Percentiles rank a stretch among this genome's conserved stretches.
phyloP scores from a whole-genome alignment of 2,329 filamentous ascomycete species.

The Pseudocercospora fijiensis region DNA sequence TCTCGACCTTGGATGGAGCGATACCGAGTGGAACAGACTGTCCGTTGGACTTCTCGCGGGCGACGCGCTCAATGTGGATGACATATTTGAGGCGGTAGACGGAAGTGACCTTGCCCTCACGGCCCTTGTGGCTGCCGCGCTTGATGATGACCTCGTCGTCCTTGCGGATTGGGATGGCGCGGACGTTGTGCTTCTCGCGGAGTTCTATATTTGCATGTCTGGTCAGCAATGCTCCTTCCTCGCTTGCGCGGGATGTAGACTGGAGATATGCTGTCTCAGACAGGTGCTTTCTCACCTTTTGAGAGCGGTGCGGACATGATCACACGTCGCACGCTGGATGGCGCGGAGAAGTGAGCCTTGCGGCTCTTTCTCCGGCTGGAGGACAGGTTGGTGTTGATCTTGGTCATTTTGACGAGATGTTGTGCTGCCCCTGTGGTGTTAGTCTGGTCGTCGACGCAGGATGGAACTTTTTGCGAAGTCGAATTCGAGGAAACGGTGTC shows the following conservation, averaged over 20 bases:
- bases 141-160: constrained; percentile 80
- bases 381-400: constrained; percentile 65
- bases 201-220: constrained; percentile 56
- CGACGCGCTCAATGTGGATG: constrained; percentile 94
- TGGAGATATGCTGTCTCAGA: constrained; percentile 16
- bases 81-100: constrained; percentile 99
- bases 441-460: constrained; percentile 24
- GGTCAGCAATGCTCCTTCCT: constrained; percentile 28
- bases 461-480: constrained; percentile 6
- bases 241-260: constrained; percentile 3
- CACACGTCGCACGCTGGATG: constrained; percentile 87
- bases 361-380: constrained; percentile 97
- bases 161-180: constrained; percentile 95
- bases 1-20: constrained; percentile 93
- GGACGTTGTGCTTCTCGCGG: constrained; percentile 98
- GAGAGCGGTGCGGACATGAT: constrained; percentile 96
- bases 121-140: constrained; percentile 93
- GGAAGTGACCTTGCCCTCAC: constrained; percentile 95
- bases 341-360: constrained; percentile 96
- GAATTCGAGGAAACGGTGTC: constrained; percentile 8
- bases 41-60: constrained; percentile 95
- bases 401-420: constrained; percentile 56
- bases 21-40: constrained; percentile 93
- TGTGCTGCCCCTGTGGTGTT: constrained; percentile 6
- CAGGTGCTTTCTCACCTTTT: constrained; percentile 58